Conservation (phyloP, 2,329 filamentous ascomycete species). For the Pyricularia grisea region DNA sequence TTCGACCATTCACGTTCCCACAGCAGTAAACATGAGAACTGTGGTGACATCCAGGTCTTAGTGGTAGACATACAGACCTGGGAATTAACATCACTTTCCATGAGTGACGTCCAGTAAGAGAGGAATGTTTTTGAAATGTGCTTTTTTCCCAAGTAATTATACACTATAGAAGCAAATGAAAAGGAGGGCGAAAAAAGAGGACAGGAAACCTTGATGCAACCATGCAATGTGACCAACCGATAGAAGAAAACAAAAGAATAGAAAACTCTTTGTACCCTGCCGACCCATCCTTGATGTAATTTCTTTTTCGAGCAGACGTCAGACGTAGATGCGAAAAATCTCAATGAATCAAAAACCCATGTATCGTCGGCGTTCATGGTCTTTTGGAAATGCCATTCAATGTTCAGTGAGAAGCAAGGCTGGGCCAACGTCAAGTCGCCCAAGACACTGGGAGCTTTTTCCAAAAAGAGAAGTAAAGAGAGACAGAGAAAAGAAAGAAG, state of each 20-base stretch:
- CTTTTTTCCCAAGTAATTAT: neutral
- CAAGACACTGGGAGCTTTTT: neutral
- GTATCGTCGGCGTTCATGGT: neutral
- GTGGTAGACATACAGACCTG: neutral
- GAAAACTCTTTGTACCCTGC: conserved; percentile 1
- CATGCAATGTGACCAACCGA: neutral
- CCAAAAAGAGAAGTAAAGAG: neutral
- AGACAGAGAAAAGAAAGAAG: neutral
- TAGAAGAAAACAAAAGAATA: neutral
- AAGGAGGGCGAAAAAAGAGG: conserved; percentile 2
- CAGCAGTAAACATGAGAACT: no score
- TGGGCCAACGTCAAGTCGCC: neutral
- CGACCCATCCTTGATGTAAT: neutral
- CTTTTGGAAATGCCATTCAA: neutral
- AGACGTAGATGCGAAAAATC: neutral
- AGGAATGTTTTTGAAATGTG: neutral
- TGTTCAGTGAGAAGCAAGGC: neutral
- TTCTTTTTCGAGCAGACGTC: neutral
- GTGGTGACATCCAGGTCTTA: no score
- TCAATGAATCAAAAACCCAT: neutral
- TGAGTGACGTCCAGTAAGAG: neutral
- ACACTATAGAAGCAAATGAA: neutral
- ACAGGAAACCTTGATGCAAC: neutral
- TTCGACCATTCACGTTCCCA: no score
- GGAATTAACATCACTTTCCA: neutral